Evolutionary conservation across 2,329 filamentous ascomycete genomes (phyloP).

Genomic region (Myriosclerotinia scirpicola): DNA sequence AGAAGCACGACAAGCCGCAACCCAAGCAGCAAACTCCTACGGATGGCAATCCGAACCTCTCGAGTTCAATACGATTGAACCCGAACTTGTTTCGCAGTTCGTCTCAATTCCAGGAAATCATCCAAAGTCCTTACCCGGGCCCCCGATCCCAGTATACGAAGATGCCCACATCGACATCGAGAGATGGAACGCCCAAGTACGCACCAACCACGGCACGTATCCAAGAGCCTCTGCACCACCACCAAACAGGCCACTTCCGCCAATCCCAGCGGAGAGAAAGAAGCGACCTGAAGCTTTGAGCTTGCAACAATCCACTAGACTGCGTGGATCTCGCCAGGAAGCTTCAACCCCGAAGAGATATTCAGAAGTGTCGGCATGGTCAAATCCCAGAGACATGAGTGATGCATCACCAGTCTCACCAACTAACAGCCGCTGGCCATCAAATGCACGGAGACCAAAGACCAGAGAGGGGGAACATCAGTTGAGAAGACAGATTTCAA

Average conservation of each 20-base stretch:
- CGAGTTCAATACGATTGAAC: constrained; percentile 8
- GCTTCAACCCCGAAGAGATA: background rate
- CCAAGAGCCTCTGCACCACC: constrained; percentile 8
- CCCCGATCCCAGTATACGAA: constrained; percentile 6
- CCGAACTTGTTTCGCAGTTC: constrained; percentile 14
- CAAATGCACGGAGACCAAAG: background rate
- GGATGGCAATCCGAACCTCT: constrained; percentile 13
- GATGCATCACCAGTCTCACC: constrained; percentile 5
- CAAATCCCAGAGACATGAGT: background rate
- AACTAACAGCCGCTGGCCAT: constrained; percentile 7
- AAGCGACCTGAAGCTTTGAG: too few species aligned
- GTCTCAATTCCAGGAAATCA: constrained; percentile 18
- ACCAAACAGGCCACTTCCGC: constrained; percentile 21
- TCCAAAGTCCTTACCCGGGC: background rate
- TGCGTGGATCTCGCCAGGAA: background rate
- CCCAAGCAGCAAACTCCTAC: constrained; percentile 25
- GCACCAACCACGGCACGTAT: constrained; percentile 25
- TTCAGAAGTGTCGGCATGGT: background rate
- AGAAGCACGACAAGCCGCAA: constrained; percentile 5
- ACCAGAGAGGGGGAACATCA: background rate
- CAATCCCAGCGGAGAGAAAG: background rate
- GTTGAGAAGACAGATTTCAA: constrained; percentile 2
- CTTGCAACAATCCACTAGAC: background rate
- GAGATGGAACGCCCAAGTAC: constrained; percentile 20
- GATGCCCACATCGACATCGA: constrained; percentile 26